Evolutionary conservation across 495 filamentous ascomycete genomes (phyloP), one percentile per base, ranked within the genome.

Genomic region (Sporormia fimetaria): DNA sequence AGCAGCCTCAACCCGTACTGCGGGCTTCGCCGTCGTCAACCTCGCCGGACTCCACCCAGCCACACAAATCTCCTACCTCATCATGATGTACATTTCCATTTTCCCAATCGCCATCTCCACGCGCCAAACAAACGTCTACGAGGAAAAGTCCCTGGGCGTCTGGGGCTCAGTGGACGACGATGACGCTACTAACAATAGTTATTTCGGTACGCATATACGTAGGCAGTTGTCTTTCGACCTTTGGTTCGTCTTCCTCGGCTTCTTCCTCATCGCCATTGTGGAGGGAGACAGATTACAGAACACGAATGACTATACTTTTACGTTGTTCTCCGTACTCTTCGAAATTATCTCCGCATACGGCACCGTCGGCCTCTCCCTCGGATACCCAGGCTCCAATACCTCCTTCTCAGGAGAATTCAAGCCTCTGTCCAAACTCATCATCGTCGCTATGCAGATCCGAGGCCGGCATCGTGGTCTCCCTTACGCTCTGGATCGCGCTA

Each of bases 81-180:
- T 96, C 61, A 96, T 96, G 88, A 96, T 96, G 88, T 96, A 96
- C 59, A 96, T 96, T 47, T 94, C 88, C 32, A 83, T 94, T 27
- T 85, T 93, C 52, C 88, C 88, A 18, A 88, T 95, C 51, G 88
- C 88, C 47, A 94, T 96, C 42, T 88, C 81, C 20, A 76, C 95
- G 52, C 81, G 88, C 42, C 73, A 83, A 36, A 95, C 88, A 24
- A 96, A 96, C 59, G 87, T 94, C 7, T 96, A 96, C 67, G 88
- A 96, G 60, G 88, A 96, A 57, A 81, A 81, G 52, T 87, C 83
- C 38, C 72, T 96, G 7, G 88, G 88, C 1, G 73, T 96, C 15
- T 95, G 42, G 36, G 18, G 7, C 14, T 21, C 18, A 18, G 23
- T 83, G 53, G 21, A 54, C 15, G 61, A 63, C 0, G 68, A 75